These are phyloP conservation scores for Sugiyamaella novakii DNA, from an alignment of 1,139 yeast genomes.

Conservation along the genomic window DNA sequence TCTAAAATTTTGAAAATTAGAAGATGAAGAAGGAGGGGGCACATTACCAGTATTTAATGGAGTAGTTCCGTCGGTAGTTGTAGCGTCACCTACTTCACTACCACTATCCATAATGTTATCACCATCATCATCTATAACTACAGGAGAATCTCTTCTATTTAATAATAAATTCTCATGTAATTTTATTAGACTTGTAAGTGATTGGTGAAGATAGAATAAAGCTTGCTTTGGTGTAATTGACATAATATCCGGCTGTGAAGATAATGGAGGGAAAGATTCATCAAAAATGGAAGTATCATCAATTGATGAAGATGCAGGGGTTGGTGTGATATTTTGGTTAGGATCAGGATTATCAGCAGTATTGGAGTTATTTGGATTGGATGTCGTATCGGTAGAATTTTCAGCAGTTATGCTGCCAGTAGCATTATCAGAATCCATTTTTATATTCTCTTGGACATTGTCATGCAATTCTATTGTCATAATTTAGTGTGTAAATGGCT, in stretches of 20 bases:
- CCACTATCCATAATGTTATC: constrained; percentile 11
- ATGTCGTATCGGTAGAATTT: no score
- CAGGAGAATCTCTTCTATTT: constrained; percentile 4
- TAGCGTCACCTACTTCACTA: not conserved
- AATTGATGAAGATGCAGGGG: not conserved
- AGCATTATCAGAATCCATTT: constrained; percentile 2
- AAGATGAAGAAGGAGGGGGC: constrained; percentile 13
- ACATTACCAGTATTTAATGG: constrained; percentile 3
- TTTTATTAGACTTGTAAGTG: constrained; percentile 27
- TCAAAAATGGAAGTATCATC: constrained; percentile 6
- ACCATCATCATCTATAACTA: constrained; percentile 14
- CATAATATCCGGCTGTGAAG: constrained; percentile 27
- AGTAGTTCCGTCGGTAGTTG: not conserved
- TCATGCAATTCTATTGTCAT: constrained; percentile 1
- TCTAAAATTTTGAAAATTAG: constrained; percentile 6
- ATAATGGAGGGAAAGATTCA: constrained; percentile 15
- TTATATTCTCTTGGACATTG: constrained; percentile 1
- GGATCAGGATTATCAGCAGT: no score
- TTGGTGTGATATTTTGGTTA: not conserved
- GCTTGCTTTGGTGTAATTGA: constrained; percentile 32
- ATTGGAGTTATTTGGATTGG: no score
- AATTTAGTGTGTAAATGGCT: not conserved
- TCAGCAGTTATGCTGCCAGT: not conserved
- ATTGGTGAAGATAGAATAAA: constrained; percentile 31
- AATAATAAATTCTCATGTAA: constrained; percentile 25